These are phyloP conservation scores for Phialophora chinensis DNA, from an alignment of 2,329 filamentous ascomycete genomes.

Conservation along the genomic window DNA sequence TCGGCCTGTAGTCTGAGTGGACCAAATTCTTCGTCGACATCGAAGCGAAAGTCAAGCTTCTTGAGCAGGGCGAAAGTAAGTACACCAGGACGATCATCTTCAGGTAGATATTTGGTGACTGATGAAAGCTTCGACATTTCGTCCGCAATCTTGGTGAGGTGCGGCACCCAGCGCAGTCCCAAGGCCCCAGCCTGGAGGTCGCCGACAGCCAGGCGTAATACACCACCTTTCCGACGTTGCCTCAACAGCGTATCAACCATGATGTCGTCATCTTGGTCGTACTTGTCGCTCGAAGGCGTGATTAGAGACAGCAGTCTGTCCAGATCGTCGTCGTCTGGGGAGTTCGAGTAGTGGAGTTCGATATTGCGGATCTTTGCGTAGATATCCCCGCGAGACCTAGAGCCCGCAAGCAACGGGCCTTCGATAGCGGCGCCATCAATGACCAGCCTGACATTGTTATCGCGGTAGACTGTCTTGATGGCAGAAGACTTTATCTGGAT, in stretches of 20 bases:
- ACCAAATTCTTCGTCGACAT: constrained; percentile 73
- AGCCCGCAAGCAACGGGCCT: constrained; percentile 60
- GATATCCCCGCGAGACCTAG: constrained; percentile 63
- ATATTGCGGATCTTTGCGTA: constrained; percentile 69
- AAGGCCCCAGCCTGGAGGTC: constrained; percentile 67
- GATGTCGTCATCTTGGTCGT: constrained; percentile 88
- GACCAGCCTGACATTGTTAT: constrained; percentile 72
- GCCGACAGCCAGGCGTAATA: constrained; percentile 73
- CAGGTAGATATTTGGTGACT: constrained; percentile 91
- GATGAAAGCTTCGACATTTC: constrained; percentile 83
- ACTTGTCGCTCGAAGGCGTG: constrained; percentile 89
- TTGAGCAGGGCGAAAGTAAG: constrained; percentile 74
- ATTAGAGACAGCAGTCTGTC: constrained; percentile 83
- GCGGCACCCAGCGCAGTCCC: constrained; percentile 68
- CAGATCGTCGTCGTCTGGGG: constrained; percentile 79
- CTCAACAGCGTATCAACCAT: constrained; percentile 88
- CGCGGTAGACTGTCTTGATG: constrained; percentile 78
- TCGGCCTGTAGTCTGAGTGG: constrained; percentile 63
- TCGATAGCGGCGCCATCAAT: constrained; percentile 77
- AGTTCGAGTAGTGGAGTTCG: constrained; percentile 72
- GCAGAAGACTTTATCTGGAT: constrained; percentile 77
- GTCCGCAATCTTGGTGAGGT: constrained; percentile 73
- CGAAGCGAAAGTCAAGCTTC: constrained; percentile 65
- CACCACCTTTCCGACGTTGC: constrained; percentile 83
- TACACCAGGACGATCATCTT: constrained; percentile 90